Conservation (phyloP, 2,329 filamentous ascomycete species). For the Zelopaecilomyces penicillatus region DNA sequence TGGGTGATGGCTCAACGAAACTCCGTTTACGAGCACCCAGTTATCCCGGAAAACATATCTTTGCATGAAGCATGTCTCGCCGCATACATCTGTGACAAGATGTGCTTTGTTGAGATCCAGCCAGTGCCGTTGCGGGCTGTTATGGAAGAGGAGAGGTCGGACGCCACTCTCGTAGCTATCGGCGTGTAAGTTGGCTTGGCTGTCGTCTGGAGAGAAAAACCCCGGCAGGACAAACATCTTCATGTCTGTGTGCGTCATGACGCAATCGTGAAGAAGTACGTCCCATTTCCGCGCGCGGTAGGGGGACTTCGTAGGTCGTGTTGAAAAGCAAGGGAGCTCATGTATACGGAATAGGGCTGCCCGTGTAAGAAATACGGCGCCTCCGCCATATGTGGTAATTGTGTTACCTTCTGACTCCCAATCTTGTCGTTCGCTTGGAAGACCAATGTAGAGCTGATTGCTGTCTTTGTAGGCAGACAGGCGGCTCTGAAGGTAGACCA, state of each 20-base stretch:
- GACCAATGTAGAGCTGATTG: slow-evolving; percentile 31
- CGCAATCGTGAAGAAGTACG: slow-evolving; percentile 31
- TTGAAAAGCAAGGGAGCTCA: slow-evolving; percentile 29
- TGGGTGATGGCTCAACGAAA: slow-evolving; percentile 35
- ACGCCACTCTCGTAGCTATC: slow-evolving; percentile 31
- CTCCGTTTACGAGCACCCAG: slow-evolving; percentile 41
- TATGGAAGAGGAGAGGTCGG: slow-evolving; percentile 33
- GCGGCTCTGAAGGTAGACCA: slow-evolving; percentile 29
- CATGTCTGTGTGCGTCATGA: slow-evolving; percentile 24
- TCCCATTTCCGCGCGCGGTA: slow-evolving; percentile 30
- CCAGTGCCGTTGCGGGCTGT: slow-evolving; percentile 28
- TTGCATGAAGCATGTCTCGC: slow-evolving; percentile 39
- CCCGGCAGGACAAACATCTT: slow-evolving; percentile 35
- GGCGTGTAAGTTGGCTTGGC: slow-evolving; percentile 18
- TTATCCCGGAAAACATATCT: slow-evolving; percentile 36
- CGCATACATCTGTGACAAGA: slow-evolving; percentile 33
- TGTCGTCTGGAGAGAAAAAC: slow-evolving; percentile 31
- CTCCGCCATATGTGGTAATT: slow-evolving; percentile 35
- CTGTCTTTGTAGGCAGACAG: slow-evolving; percentile 26
- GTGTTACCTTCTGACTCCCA: slow-evolving; percentile 30
- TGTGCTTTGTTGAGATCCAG: slow-evolving; percentile 34
- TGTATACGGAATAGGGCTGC: slow-evolving; percentile 26
- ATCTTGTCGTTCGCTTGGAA: slow-evolving; percentile 35
- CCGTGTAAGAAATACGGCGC: slow-evolving; percentile 33
- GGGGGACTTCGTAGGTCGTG: slow-evolving; percentile 7